Evolutionary conservation across 2,329 filamentous ascomycete genomes (phyloP), one percentile per base, ranked within the genome.

Genomic region (Pseudofabraea citricarpa): DNA sequence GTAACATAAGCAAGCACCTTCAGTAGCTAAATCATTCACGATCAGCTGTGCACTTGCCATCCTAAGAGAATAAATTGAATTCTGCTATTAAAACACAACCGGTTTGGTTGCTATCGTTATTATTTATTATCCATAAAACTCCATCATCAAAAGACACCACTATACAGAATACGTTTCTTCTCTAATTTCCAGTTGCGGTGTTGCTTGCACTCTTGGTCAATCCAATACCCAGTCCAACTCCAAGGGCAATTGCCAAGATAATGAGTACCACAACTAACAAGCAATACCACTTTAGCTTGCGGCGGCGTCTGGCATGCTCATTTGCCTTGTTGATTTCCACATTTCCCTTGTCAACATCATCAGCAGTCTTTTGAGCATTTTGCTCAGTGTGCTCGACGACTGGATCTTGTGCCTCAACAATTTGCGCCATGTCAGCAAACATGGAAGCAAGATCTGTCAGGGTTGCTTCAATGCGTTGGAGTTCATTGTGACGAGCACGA

Each of bases 251-350:
- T 43, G 71, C 76, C 40, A 83, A 61, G 56, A 79, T 63, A 61
- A 82, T 78, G 60, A 83, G 68, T 18, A 79, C 54, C 37, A 71
- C 68, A 46, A 90, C 70, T 48, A 80, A 66, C 48, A 87, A 69
- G 60, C 83, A 87, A 76, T 79, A 89, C 87, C 87, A 90, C 73
- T 91, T 91, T 67, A 88, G 77, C 71, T 81, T 86, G 56, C 85
- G 77, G 55, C 78, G 75, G 55, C 79, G 74, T 52, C 77, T 73
- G 39, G 85, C 86, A 56, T 77, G 76, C 51, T 77, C 72, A 54
- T 84, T 86, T 47, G 82, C 86, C 59, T 79, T 73, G 53, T 75
- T 74, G 47, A 91, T 77, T 55, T 91, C 76, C 48, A 72, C 70
- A 64, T 87, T 88, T 53, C 79, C 87, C 51, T 80, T 74, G 55